Evolutionary conservation across 2,329 filamentous ascomycete species (phyloP), one percentile per base, ranked within the genome.

Genomic region (Phialocephala sp.): DNA sequence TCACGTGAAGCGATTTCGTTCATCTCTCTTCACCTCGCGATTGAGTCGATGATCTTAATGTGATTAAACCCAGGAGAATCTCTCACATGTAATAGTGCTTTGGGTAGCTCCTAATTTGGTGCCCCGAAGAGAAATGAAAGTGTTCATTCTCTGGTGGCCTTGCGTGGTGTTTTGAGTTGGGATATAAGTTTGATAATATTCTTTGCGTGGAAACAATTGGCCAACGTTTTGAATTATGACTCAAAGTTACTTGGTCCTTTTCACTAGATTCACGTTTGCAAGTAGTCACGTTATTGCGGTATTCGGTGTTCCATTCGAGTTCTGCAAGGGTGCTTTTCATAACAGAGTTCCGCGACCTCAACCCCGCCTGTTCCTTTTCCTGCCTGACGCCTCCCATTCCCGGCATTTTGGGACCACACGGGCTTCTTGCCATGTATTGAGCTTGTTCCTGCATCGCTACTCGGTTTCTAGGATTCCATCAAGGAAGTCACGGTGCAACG

Each of bases 331-430:
- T 27, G 18, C 50, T 54, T 54, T 54, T 54, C 24, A 54, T 24
- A 54, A 18, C 22, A 54, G 14, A 54, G 50, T 32, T 32, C 45
- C 50, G 45, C 45, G n/a, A 50, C 45, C 3, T 6, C 45, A 50
- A 54, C 50, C 50, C 50, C 50, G 24, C 50, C 50, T 54, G 50
- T 54, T 54, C 50, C 45, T 54, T 18, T 22, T 47, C 22, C 50
- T 54, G 12, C 50, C 24, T 32, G 50, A 32, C 50, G 24, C 22
- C 50, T 9, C 50, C 27, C 12, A 20, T 54, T 54, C 50, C 50
- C 50, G 50, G 15, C 14, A 27, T 14, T 54, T 54, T 54, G 50
- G 50, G 1, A 54, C 24, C 50, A 54, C 24, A 32, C 50, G 14
- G 24, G 27, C 27, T 32, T 15, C 3, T 54, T 27, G 24, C 24